Evolutionary conservation across 164 flowering plant species (phyloP).

Genomic region (Tetracentron sinense): DNA sequence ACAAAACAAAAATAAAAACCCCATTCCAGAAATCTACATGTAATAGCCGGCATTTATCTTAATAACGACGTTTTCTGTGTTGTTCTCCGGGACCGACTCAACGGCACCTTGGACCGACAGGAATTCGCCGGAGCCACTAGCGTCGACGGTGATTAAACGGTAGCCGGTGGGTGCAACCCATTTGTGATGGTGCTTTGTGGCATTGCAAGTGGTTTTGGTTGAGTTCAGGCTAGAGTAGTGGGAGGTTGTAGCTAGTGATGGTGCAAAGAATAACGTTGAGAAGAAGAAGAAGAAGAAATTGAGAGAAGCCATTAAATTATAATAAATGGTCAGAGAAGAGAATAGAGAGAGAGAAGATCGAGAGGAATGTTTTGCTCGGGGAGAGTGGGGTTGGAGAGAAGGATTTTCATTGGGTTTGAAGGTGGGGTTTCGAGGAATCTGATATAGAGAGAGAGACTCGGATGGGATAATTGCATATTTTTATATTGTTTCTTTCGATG

Average conservation of each 20-base stretch:
- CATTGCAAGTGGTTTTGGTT: slow-evolving; percentile 1
- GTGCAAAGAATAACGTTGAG: slow-evolving; percentile 1
- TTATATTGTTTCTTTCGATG: background rate
- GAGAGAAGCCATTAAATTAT: slow-evolving; percentile 16
- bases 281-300: background rate
- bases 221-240: background rate
- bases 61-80: slow-evolving; percentile 47
- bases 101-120: slow-evolving; percentile 76
- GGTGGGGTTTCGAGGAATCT: background rate
- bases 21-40: slow-evolving; percentile 33
- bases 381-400: background rate
- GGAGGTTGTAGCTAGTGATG: background rate
- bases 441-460: background rate
- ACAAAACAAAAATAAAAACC: background rate
- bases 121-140: slow-evolving; percentile 57
- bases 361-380: slow-evolving; percentile 1
- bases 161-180: slow-evolving; percentile 67
- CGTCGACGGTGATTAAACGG: slow-evolving; percentile 55
- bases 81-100: slow-evolving; percentile 57
- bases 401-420: background rate
- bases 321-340: slow-evolving; percentile 6
- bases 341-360: background rate
- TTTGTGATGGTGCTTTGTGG: slow-evolving; percentile 29
- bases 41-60: slow-evolving; percentile 62
- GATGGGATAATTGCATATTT: background rate